These are phyloP conservation scores for Heracleum sosnowskyi DNA, from an alignment of 129 eudicot species.

Conservation along the genomic window DNA sequence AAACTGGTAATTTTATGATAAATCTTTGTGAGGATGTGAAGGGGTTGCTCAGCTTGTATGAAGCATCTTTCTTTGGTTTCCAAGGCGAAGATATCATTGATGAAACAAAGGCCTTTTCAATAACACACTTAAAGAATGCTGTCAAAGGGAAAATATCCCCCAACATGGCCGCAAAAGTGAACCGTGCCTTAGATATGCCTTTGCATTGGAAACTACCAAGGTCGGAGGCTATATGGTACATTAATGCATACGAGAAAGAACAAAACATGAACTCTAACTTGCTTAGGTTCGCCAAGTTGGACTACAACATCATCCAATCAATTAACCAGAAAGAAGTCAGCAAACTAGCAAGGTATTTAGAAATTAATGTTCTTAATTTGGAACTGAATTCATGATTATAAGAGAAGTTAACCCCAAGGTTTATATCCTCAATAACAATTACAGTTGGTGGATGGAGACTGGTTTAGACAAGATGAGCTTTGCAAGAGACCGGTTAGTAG, in stretches of 20 bases:
- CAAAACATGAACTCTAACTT: not conserved
- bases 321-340: not conserved
- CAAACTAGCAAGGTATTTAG: slow-evolving; percentile 2
- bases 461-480: not conserved
- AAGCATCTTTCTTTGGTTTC: slow-evolving; percentile 2
- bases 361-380: not conserved
- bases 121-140: not conserved
- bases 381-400: not conserved
- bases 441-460: slow-evolving; percentile 2
- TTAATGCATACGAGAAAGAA: slow-evolving; percentile 1
- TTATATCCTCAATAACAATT: not conserved
- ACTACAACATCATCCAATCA: slow-evolving; percentile 5
- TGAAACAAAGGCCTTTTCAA: not conserved
- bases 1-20: not conserved
- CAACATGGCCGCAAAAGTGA: not conserved
- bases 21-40: slow-evolving; percentile 1
- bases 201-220: not conserved
- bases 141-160: not conserved
- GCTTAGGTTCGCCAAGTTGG: slow-evolving; percentile 6
- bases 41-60: slow-evolving; percentile 15
- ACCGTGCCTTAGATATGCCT: slow-evolving; percentile 9
- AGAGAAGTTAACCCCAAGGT: not conserved
- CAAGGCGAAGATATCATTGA: slow-evolving; percentile 7
- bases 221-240: slow-evolving; percentile 7
- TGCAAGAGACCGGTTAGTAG: not conserved